Evolutionary conservation across 202 grass and related monocot species (phyloP), one percentile per base, ranked within the genome.

Genomic region (Setaria italica): DNA sequence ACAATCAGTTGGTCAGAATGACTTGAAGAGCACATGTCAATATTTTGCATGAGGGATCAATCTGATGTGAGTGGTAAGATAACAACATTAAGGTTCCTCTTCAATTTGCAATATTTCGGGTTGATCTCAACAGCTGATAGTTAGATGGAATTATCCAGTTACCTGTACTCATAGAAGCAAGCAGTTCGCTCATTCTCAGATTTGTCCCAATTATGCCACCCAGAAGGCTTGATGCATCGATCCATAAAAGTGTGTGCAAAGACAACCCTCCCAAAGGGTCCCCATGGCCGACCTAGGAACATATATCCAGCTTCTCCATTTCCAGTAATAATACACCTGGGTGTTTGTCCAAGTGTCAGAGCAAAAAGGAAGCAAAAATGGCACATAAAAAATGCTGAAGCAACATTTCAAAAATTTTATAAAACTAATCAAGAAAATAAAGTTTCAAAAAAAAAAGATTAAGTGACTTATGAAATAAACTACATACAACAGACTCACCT

Each of bases 141-240:
- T 76, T 21, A 48, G 19, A 80, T 35, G 34, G 48, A 33, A 84
- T 7, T 46, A 37, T 72, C 62, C 15, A 55, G 35, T 35, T 91
- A 99, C 94, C 91, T 96, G 88, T 94, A 94, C 81, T 99, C 97
- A 77, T 92, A 99, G 47, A 99, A 99, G 78, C 94, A 99, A 82
- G 97, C 92, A 62, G 84, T 97, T 92, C 90, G 75, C 82, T 99
- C 97, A 54, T 99, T 99, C 80, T 99, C 97, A 9, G 42, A 51
- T 88, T 90, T 99, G 85, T 94, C 94, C 97, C 97, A 99, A 21
- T 99, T 99, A 70, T 99, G 92, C 97, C 97, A 99, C 39, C 97
- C 97, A 51, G 86, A 66, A 76, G 88, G 90, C 70, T 88, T 96
- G 79, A 99, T 83, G 48, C 90, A 94, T 37, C 80, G 76, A 90